A percentile compares a stretch with the other conserved stretches of the same genome.
Evolutionary conservation across 1,284 basidiomycete species (phyloP).

Genomic region (Pseudozyma sp.): DNA sequence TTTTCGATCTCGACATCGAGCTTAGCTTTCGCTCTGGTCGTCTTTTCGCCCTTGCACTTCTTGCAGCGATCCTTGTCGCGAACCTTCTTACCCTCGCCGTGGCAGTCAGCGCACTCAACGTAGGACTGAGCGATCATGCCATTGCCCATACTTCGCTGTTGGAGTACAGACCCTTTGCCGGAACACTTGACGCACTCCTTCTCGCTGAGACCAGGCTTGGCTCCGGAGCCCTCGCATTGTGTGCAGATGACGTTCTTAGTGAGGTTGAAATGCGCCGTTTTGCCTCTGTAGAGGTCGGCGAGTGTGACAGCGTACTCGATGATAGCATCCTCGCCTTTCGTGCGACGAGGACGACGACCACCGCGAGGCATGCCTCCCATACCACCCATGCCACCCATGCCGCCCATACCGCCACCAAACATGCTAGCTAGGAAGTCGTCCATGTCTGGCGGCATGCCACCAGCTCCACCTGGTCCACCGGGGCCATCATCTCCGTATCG

Average conservation of each 20-base stretch:
- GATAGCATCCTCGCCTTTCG: constrained; percentile 53
- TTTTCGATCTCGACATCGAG: constrained; percentile 76
- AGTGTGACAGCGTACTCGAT: constrained; percentile 87
- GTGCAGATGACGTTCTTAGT: constrained; percentile 85
- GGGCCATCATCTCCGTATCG: constrained; percentile 58
- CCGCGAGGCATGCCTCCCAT: constrained; percentile 69
- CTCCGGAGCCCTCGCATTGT: constrained; percentile 87
- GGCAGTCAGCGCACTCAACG: constrained; percentile 79
- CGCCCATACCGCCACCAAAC: constrained; percentile 59
- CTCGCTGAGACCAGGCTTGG: constrained; percentile 81
- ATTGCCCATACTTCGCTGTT: constrained; percentile 69
- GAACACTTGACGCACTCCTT: constrained; percentile 84
- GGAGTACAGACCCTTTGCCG: constrained; percentile 81
- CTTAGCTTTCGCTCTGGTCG: constrained; percentile 83
- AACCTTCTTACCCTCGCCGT: constrained; percentile 82
- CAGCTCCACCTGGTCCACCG: constrained; percentile 36
- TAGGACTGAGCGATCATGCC: constrained; percentile 71
- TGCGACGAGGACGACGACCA: constrained; percentile 68
- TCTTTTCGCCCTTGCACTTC: constrained; percentile 90
- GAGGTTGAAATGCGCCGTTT: constrained; percentile 87
- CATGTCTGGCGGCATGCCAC: constrained; percentile 54
- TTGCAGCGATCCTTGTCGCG: constrained; percentile 95
- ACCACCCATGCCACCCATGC: constrained; percentile 54
- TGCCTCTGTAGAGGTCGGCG: constrained; percentile 93
- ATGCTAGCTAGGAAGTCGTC: constrained; percentile 63